Evolutionary conservation across 306 rosid species (phyloP).

Genomic region (Cicer yamashitae): DNA sequence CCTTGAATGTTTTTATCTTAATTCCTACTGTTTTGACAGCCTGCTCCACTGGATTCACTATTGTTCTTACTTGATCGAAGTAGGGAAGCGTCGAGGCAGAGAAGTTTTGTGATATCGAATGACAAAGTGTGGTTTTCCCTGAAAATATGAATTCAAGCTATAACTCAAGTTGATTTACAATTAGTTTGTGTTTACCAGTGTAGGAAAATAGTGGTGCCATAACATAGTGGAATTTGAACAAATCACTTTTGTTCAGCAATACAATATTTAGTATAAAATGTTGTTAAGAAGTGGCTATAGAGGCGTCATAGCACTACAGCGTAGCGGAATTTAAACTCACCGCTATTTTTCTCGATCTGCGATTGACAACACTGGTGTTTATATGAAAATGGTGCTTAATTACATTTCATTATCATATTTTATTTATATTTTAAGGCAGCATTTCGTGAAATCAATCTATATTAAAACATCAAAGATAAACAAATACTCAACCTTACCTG

Average conservation of each 20-base stretch:
- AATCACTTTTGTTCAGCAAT: no score
- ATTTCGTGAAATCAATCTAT: constrained; percentile 16
- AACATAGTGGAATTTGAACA: no score
- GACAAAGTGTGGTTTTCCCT: constrained; percentile 87
- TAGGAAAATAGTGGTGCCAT: no score
- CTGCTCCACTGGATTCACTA: constrained; percentile 88
- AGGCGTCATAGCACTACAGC: no score
- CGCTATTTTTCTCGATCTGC: no score
- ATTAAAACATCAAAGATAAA: constrained; percentile 10
- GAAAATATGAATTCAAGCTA: constrained; percentile 46
- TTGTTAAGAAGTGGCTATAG: no score
- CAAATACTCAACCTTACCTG: constrained; percentile 57
- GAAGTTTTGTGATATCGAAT: constrained; percentile 80
- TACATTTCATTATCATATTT: constrained; percentile 23
- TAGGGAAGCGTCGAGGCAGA: constrained; percentile 69
- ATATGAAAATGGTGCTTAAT: constrained; percentile 33
- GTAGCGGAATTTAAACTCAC: no score
- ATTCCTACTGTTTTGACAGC: constrained; percentile 76
- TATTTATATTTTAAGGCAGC: background rate
- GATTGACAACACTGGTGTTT: background rate
- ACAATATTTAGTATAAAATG: no score
- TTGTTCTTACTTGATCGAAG: constrained; percentile 81
- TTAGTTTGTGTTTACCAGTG: no score
- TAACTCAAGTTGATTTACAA: constrained; percentile 1
- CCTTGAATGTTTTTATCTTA: constrained; percentile 82